Evolutionary conservation across 768 basidiomycete species (phyloP).

Genomic region (Rubroboletus satanas): DNA sequence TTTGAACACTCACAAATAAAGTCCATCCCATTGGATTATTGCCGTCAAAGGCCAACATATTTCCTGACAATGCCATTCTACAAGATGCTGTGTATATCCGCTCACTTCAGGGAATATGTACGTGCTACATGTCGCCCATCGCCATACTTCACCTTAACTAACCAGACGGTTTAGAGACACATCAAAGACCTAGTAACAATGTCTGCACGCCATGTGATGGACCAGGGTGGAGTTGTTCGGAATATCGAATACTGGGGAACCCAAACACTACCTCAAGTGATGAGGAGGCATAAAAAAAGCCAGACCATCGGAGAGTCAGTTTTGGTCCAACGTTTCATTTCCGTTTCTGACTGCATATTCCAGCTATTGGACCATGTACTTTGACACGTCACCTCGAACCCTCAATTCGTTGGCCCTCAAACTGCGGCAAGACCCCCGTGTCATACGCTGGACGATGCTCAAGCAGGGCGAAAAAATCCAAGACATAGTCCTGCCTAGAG

Average conservation of each 20-base stretch:
- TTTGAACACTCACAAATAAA: neutral
- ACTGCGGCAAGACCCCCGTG: conserved; percentile 75
- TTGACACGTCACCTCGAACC: conserved; percentile 77
- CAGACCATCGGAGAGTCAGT: conserved; percentile 76
- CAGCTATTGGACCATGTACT: conserved; percentile 90
- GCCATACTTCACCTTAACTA: neutral
- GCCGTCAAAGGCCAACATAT: neutral
- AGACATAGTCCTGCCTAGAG: conserved; percentile 55
- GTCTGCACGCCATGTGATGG: conserved; percentile 67
- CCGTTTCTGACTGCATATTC: conserved; percentile 3
- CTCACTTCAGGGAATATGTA: conserved; percentile 73
- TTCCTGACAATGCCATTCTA: conserved; percentile 71
- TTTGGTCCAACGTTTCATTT: neutral
- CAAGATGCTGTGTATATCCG: conserved; percentile 79
- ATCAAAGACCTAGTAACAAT: conserved; percentile 72
- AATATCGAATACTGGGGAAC: conserved; percentile 74
- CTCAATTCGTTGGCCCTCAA: conserved; percentile 60
- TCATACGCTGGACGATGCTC: conserved; percentile 77
- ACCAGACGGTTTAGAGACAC: conserved; percentile 45
- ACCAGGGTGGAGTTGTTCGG: conserved; percentile 79
- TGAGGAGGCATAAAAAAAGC: conserved; percentile 57
- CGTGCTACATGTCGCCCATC: conserved; percentile 22
- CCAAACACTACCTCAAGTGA: conserved; percentile 65
- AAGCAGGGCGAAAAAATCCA: conserved; percentile 74
- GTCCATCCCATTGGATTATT: neutral